These are phyloP conservation scores for Cyberlindnera suaveolens DNA, from an alignment of 805 yeast species.

Conservation along the genomic window DNA sequence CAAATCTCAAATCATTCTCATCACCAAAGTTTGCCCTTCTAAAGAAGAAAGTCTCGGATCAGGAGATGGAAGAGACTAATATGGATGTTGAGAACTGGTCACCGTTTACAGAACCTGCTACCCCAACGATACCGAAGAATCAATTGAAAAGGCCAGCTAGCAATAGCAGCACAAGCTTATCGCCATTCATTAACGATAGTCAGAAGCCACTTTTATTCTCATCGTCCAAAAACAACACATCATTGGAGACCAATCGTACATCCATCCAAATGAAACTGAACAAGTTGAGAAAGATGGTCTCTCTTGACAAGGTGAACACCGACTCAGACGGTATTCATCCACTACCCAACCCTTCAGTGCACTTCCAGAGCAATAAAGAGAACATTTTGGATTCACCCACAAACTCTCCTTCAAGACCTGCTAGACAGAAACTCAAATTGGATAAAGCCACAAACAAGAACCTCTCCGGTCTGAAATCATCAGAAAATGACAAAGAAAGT, in stretches of 20 bases:
- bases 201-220: slow-evolving; percentile 21
- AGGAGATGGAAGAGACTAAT: slow-evolving; percentile 17
- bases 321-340: slow-evolving; percentile 17
- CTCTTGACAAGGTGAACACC: slow-evolving; percentile 15
- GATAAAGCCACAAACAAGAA: slow-evolving; percentile 12
- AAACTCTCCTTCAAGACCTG: slow-evolving; percentile 28
- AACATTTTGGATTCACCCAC: slow-evolving; percentile 18
- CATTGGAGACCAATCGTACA: slow-evolving; percentile 26
- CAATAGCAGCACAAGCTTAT: slow-evolving; percentile 19
- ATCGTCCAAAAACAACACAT: slow-evolving; percentile 9
- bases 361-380: slow-evolving; percentile 10
- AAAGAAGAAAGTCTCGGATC: slow-evolving; percentile 14
- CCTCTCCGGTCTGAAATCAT: slow-evolving; percentile 6
- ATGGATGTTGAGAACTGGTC: slow-evolving; percentile 26
- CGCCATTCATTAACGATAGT: slow-evolving; percentile 23
- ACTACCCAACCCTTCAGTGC: slow-evolving; percentile 24
- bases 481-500: slow-evolving; percentile 4
- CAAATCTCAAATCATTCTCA: slow-evolving; percentile 11
- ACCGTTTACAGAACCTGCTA: slow-evolving; percentile 24
- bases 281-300: slow-evolving; percentile 24
- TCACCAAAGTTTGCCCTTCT: slow-evolving; percentile 19
- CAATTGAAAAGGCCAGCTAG: slow-evolving; percentile 25
- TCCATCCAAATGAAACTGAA: slow-evolving; percentile 22
- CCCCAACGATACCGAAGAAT: slow-evolving; percentile 16
- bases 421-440: slow-evolving; percentile 22